Conservation (phyloP, 2,329 filamentous ascomycete species). For the Penicillium sp. region DNA sequence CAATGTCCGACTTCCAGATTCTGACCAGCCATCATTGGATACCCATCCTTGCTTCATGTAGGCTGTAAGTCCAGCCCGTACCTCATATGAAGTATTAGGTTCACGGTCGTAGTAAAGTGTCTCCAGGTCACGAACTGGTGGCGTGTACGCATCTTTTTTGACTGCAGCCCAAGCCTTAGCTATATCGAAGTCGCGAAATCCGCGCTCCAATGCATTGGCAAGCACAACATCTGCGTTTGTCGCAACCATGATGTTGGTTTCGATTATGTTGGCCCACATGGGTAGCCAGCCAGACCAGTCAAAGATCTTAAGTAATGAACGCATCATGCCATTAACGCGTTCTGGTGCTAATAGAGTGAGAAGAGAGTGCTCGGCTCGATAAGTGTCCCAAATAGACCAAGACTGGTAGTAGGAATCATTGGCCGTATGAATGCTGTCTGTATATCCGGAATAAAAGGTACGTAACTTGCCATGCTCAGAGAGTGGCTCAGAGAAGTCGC, state of each 20-base stretch:
- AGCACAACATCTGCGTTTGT: constrained; percentile 52
- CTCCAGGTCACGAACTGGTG: constrained; percentile 46
- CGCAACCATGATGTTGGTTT: constrained; percentile 55
- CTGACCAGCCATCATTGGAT: constrained; percentile 51
- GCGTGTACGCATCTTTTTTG: constrained; percentile 47
- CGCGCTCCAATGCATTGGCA: constrained; percentile 48
- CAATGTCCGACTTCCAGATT: constrained; percentile 49
- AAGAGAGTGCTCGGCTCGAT: constrained; percentile 50
- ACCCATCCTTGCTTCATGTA: constrained; percentile 50
- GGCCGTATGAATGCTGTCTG: constrained; percentile 44
- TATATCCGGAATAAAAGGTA: constrained; percentile 51
- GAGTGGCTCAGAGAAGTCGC: constrained; percentile 49
- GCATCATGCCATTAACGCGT: constrained; percentile 51
- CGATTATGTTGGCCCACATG: constrained; percentile 53
- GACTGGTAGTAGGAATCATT: constrained; percentile 53
- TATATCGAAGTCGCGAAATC: constrained; percentile 48
- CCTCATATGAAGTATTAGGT: constrained; percentile 48
- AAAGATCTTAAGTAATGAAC: constrained; percentile 48
- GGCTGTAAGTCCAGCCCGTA: constrained; percentile 47
- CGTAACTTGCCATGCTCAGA: constrained; percentile 20
- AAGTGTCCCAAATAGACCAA: constrained; percentile 55
- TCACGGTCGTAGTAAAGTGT: constrained; percentile 52
- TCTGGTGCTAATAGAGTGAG: constrained; percentile 50
- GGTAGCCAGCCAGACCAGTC: constrained; percentile 50
- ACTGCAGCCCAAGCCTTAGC: constrained; percentile 47